phyloP scores from a whole-genome alignment of 1,284 basidiomycete species.

The Heterobasidion occidentale region DNA sequence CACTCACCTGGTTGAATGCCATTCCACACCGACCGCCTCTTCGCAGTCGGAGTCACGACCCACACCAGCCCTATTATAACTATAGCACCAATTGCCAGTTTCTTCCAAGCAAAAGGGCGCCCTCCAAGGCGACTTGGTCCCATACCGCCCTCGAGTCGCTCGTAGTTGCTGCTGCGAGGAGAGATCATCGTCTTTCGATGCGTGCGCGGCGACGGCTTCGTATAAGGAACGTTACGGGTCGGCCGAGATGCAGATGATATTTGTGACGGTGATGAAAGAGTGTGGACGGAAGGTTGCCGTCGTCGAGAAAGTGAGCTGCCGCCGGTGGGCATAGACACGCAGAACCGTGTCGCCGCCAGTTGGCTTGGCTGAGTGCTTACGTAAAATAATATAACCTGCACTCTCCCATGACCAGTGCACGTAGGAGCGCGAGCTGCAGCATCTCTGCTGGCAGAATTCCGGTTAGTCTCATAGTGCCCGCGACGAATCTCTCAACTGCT shows the following conservation, averaged over 20 bases:
- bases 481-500: too few relatives aligned
- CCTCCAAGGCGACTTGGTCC: constrained; percentile 29
- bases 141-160: constrained; percentile 57
- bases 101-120: constrained; percentile 53
- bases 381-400: too few relatives aligned
- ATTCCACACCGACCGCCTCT: neutral
- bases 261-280: neutral
- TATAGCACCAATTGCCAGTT: constrained; percentile 48
- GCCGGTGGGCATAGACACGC: neutral
- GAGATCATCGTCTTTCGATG: constrained; percentile 23
- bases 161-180: constrained; percentile 47
- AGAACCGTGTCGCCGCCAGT: neutral
- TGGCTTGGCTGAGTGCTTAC: too few relatives aligned
- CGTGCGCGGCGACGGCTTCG: neutral
- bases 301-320: constrained; percentile 1
- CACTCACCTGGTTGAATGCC: constrained; percentile 7
- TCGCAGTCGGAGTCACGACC: constrained; percentile 50
- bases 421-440: too few relatives aligned
- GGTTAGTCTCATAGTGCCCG: too few relatives aligned
- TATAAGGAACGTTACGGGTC: neutral
- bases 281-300: neutral
- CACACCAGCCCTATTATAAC: constrained; percentile 53
- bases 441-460: too few relatives aligned
- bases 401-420: too few relatives aligned
- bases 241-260: neutral